phyloP scores from a whole-genome alignment of 2,329 filamentous ascomycete species.

The Cytospora chrysosperma region DNA sequence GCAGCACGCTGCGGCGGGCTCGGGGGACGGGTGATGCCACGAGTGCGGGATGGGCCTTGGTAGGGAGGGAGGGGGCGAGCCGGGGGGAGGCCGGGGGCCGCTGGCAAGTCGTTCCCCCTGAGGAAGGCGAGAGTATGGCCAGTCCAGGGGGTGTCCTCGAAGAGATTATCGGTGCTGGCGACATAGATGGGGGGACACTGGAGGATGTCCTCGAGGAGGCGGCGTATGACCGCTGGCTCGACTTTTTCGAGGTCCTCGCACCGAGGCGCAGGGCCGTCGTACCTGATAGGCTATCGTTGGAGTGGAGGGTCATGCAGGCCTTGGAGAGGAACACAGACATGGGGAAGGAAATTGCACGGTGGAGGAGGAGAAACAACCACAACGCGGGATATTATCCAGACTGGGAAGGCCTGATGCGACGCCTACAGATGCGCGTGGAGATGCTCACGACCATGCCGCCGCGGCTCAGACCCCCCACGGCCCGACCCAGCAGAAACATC shows the following conservation, averaged over 20 bases:
- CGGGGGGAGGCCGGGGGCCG: not conserved
- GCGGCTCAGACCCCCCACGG: slow-evolving; percentile 18
- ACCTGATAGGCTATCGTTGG: slow-evolving; percentile 26
- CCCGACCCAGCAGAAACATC: not conserved
- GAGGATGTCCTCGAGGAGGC: slow-evolving; percentile 26
- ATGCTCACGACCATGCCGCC: slow-evolving; percentile 25
- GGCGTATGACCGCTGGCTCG: slow-evolving; percentile 36
- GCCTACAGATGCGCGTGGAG: slow-evolving; percentile 31
- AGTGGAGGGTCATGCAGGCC: slow-evolving; percentile 33
- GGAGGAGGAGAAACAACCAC: not conserved
- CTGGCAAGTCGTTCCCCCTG: not conserved
- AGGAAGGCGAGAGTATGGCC: slow-evolving; percentile 26
- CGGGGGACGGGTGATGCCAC: slow-evolving; percentile 22
- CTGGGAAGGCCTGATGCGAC: slow-evolving; percentile 36
- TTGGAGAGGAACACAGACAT: slow-evolving; percentile 38
- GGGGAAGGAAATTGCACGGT: slow-evolving; percentile 10
- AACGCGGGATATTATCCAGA: slow-evolving; percentile 18
- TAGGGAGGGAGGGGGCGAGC: not conserved
- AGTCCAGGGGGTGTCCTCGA: slow-evolving; percentile 32
- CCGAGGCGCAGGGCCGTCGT: slow-evolving; percentile 9
- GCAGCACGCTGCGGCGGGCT: slow-evolving; percentile 26
- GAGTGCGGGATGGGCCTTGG: too few relatives aligned
- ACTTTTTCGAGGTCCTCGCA: slow-evolving; percentile 36
- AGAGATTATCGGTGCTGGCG: slow-evolving; percentile 24
- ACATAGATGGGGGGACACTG: slow-evolving; percentile 17